Evolutionary conservation across 2,329 filamentous ascomycete species (phyloP).

Genomic region (Pseudopyricularia cyperi): DNA sequence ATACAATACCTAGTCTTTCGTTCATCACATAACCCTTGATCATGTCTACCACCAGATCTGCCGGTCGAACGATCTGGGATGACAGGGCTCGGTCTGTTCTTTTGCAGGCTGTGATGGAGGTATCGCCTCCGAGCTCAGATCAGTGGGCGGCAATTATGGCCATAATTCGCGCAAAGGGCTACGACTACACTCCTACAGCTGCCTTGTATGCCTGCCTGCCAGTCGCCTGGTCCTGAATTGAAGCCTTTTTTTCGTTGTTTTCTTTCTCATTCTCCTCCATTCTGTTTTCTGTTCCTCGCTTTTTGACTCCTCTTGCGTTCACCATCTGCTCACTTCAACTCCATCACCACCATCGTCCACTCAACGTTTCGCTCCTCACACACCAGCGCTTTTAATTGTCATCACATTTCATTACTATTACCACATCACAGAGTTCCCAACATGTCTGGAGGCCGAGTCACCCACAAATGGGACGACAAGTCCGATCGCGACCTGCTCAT

Average conservation of each 20-base stretch:
- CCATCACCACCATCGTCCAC: not conserved
- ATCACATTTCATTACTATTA: too few relatives aligned
- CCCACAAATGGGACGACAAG: slow-evolving; percentile 12
- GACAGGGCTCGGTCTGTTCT: not conserved
- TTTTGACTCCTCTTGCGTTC: not conserved
- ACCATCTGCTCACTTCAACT: not conserved
- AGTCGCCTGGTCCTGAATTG: too few relatives aligned
- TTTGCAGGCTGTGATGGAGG: not conserved
- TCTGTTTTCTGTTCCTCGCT: not conserved
- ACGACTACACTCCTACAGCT: not conserved
- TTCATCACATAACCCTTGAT: not conserved
- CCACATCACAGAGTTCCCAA: not conserved
- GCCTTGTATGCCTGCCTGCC: not conserved
- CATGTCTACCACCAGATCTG: not conserved
- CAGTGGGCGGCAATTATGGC: slow-evolving; percentile 1
- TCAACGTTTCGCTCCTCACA: too few relatives aligned
- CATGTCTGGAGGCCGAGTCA: not conserved
- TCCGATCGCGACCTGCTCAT: slow-evolving; percentile 16
- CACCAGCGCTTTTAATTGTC: not conserved
- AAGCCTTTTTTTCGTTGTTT: too few relatives aligned
- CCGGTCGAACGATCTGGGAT: slow-evolving; percentile 11
- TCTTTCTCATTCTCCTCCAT: not conserved
- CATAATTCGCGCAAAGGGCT: not conserved
- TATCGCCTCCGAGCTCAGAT: not conserved
- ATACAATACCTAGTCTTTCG: not conserved